Percentiles rank a stretch among this genome's conserved stretches.
These are phyloP conservation scores for Globisporangium rhizosaccharum DNA, from an alignment of 352 stramenopile species.

Conservation along the genomic window DNA sequence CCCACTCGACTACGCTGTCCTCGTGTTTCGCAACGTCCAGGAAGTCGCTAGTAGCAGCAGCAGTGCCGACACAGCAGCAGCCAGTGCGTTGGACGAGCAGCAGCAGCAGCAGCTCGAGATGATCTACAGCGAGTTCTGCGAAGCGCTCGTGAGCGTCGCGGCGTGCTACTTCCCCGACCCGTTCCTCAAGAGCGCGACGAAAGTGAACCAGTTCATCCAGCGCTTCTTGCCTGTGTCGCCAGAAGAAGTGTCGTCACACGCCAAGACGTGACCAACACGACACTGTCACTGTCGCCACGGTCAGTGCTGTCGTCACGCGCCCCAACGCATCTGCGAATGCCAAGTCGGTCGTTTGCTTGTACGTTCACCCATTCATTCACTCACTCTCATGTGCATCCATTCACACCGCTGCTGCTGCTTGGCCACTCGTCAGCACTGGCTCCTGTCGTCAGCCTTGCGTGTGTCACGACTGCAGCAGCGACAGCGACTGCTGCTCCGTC, in stretches of 20 bases:
- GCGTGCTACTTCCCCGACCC: conserved; percentile 59
- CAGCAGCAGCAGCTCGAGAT: conserved; percentile 37
- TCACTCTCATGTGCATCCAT: not conserved
- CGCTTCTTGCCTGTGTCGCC: conserved; percentile 59
- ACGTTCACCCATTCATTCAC: not conserved
- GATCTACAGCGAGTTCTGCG: conserved; percentile 72
- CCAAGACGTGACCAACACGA: not conserved
- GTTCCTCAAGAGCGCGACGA: conserved; percentile 47
- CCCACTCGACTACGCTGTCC: conserved; percentile 42
- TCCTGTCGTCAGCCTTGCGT: no score
- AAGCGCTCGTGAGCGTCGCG: conserved; percentile 51
- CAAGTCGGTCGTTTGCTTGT: not conserved
- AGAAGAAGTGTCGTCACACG: conserved; percentile 45
- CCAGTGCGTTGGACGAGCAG: not conserved
- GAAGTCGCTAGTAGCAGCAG: conserved; percentile 32
- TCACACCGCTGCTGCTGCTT: not conserved
- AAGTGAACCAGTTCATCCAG: conserved; percentile 66
- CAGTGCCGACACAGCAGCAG: not conserved
- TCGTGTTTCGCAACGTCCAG: conserved; percentile 63
- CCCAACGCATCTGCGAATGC: no score
- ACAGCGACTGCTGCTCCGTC: not conserved
- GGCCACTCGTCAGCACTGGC: not conserved
- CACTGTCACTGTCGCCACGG: not conserved
- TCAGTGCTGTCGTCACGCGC: no score
- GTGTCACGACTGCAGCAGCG: no score